These are phyloP conservation scores for Lathyrus sativus DNA, from an alignment of 306 rosid species.

Conservation along the genomic window DNA sequence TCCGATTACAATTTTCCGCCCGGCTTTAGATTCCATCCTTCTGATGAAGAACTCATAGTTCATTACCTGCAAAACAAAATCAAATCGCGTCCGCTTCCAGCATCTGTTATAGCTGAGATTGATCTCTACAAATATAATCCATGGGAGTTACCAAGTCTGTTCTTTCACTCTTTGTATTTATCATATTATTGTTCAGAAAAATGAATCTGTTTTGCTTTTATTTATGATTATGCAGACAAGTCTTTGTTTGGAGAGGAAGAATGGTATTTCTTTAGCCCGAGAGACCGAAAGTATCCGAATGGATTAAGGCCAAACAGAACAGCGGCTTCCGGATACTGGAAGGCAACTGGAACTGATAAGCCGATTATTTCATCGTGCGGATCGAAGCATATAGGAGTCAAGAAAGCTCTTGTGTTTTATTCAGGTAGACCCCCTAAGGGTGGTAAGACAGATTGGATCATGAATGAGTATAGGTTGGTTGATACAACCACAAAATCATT, in stretches of 20 bases:
- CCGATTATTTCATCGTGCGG: slow-evolving; percentile 60
- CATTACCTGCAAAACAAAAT: slow-evolving; percentile 66
- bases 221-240: slow-evolving; percentile 51
- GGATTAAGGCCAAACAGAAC: slow-evolving; percentile 76
- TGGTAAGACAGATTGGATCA: slow-evolving; percentile 65
- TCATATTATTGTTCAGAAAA: slow-evolving; percentile 15
- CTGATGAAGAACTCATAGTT: slow-evolving; percentile 86
- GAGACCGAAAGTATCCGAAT: slow-evolving; percentile 66
- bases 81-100: slow-evolving; percentile 70
- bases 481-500: slow-evolving; percentile 43
- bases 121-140: slow-evolving; percentile 69
- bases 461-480: slow-evolving; percentile 65
- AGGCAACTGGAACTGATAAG: slow-evolving; percentile 71
- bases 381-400: slow-evolving; percentile 57
- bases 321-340: slow-evolving; percentile 74
- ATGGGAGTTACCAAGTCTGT: slow-evolving; percentile 79
- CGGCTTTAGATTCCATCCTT: slow-evolving; percentile 81
- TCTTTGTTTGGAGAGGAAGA: slow-evolving; percentile 76
- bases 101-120: slow-evolving; percentile 63
- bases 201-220: not conserved
- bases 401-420: slow-evolving; percentile 70
- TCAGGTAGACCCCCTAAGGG: slow-evolving; percentile 63
- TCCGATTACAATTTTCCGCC: slow-evolving; percentile 60
- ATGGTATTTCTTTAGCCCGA: slow-evolving; percentile 75
- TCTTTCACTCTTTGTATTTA: slow-evolving; percentile 36